These are phyloP conservation scores for Cercospora sp. DNA, from an alignment of 2,329 filamentous ascomycete species.

Conservation along the genomic window DNA sequence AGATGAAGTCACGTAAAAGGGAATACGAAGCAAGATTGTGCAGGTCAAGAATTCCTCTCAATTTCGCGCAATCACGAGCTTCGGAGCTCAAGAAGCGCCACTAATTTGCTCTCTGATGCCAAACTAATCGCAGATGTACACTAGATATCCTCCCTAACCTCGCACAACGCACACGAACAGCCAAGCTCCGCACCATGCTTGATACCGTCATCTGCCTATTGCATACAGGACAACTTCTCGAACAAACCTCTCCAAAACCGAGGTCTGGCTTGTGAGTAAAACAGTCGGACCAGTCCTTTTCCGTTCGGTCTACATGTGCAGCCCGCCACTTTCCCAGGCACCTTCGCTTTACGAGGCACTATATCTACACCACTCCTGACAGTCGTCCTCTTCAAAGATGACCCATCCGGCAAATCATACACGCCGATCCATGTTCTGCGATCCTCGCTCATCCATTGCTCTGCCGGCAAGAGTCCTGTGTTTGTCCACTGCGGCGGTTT, in stretches of 20 bases:
- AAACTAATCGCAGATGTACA: neutral
- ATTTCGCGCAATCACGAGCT: neutral
- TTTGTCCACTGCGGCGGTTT: neutral
- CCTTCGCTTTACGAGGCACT: neutral
- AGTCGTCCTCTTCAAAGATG: neutral
- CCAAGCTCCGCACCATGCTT: neutral
- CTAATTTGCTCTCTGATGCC: neutral
- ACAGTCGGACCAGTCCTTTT: conserved; percentile 1
- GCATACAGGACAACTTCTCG: conserved; percentile 1
- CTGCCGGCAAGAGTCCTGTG: neutral
- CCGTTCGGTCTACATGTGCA: neutral
- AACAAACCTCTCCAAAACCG: neutral
- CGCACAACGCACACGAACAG: neutral
- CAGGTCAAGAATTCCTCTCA: neutral
- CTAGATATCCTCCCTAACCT: neutral
- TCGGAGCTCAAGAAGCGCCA: neutral
- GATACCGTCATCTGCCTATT: neutral
- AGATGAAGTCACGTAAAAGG: neutral
- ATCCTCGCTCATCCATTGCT: neutral
- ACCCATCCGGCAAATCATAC: neutral
- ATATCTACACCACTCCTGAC: neutral
- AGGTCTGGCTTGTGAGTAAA: neutral
- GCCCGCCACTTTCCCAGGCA: neutral
- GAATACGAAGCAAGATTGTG: neutral
- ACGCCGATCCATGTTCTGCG: neutral